A percentile compares a stretch with the other conserved stretches of the same genome.
These are phyloP conservation scores for Clohesyomyces aquaticus DNA, from an alignment of 495 filamentous ascomycete species.

Conservation along the genomic window DNA sequence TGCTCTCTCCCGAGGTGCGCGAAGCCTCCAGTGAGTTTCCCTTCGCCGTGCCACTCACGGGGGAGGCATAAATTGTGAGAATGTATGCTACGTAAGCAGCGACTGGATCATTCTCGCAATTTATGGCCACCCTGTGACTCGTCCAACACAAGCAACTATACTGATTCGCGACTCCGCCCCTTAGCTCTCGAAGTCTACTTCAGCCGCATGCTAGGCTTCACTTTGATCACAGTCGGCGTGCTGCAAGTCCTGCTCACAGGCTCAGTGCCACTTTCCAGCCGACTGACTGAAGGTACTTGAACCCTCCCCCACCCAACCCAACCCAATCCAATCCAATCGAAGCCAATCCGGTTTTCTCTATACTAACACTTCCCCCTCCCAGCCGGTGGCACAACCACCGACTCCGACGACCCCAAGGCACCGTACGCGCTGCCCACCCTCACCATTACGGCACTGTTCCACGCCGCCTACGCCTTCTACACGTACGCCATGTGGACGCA, in stretches of 20 bases:
- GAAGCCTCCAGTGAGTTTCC: slow-evolving; percentile 56
- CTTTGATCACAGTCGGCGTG: slow-evolving; percentile 66
- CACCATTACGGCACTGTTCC: slow-evolving; percentile 67
- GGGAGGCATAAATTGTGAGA: too few relatives aligned
- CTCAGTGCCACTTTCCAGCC: slow-evolving; percentile 68
- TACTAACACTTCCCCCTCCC: slow-evolving; percentile 7
- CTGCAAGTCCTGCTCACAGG: slow-evolving; percentile 73
- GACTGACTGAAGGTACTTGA: slow-evolving; percentile 46
- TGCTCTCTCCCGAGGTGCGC: slow-evolving; percentile 63
- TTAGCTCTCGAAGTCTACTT: slow-evolving; percentile 74
- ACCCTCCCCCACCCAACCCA: background rate
- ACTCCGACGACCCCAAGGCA: slow-evolving; percentile 58
- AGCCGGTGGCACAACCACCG: slow-evolving; percentile 38
- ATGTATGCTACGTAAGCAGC: too few relatives aligned
- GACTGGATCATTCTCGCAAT: too few relatives aligned
- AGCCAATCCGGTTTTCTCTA: too few relatives aligned
- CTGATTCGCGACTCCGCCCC: too few relatives aligned
- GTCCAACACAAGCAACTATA: too few relatives aligned
- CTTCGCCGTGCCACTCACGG: background rate
- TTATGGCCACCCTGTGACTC: too few relatives aligned
- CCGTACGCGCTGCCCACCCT: slow-evolving; percentile 73
- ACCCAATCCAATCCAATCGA: background rate
- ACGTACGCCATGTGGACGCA: slow-evolving; percentile 65
- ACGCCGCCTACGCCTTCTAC: slow-evolving; percentile 66
- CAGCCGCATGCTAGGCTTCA: slow-evolving; percentile 68